These are phyloP conservation scores for Trichocomaceae sp. DNA, from an alignment of 2,329 filamentous ascomycete species.

Conservation along the genomic window DNA sequence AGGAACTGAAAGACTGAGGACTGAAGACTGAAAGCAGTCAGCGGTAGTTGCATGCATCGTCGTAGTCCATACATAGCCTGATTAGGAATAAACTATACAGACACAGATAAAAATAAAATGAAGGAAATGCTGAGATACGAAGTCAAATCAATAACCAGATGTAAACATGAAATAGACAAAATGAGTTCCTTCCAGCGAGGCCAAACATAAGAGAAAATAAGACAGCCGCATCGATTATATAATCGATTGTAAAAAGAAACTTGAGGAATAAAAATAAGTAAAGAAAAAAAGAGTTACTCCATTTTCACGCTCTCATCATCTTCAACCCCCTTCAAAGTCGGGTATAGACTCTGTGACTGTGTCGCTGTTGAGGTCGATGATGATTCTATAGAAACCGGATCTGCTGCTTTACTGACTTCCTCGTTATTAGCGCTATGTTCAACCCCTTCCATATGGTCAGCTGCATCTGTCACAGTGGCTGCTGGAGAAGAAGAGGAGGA, in stretches of 20 bases:
- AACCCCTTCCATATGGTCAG: constrained; percentile 17
- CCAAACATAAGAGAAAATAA: not conserved
- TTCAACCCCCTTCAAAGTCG: constrained; percentile 17
- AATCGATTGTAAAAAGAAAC: not conserved
- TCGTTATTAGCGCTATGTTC: constrained; percentile 7
- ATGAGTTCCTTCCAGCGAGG: not conserved
- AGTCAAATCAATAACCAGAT: not conserved
- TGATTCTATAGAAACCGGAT: constrained; percentile 5
- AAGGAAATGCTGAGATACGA: too few relatives aligned
- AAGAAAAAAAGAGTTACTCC: constrained; percentile 4
- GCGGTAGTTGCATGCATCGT: too few relatives aligned
- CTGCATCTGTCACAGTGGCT: not conserved
- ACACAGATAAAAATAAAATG: too few relatives aligned
- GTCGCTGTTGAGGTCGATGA: not conserved
- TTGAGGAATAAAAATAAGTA: not conserved
- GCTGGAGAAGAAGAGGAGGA: constrained; percentile 11
- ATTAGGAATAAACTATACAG: too few relatives aligned
- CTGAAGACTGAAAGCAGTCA: too few relatives aligned
- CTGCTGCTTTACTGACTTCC: not conserved
- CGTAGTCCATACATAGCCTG: too few relatives aligned
- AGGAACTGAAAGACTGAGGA: too few relatives aligned
- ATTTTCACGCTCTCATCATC: constrained; percentile 16
- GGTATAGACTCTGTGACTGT: constrained; percentile 17
- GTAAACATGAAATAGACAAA: not conserved
- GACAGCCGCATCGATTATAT: not conserved